A percentile compares a stretch with the other conserved stretches of the same genome.
These are phyloP conservation scores for Grosmannia serpens DNA, from an alignment of 2,329 filamentous ascomycete species.

Conservation along the genomic window DNA sequence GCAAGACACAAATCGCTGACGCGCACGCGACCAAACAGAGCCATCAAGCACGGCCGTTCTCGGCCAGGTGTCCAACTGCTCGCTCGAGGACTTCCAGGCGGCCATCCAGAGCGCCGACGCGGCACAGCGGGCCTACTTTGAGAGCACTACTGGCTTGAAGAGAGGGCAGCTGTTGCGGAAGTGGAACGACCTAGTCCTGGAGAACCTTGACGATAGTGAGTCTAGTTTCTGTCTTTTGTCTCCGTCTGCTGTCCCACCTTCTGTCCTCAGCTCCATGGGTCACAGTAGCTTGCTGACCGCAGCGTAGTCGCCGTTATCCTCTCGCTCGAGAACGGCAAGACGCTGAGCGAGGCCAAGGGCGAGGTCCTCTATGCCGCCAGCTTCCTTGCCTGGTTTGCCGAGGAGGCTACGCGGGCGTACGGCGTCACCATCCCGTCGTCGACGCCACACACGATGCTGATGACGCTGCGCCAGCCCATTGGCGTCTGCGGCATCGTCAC, in stretches of 20 bases:
- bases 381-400: slow-evolving; percentile 53
- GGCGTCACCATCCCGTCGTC: slow-evolving; percentile 51
- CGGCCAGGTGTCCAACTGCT: slow-evolving; percentile 39
- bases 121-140: slow-evolving; percentile 36
- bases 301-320: slow-evolving; percentile 38
- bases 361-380: slow-evolving; percentile 46
- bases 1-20: not conserved
- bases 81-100: slow-evolving; percentile 32
- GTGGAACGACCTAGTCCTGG: slow-evolving; percentile 57
- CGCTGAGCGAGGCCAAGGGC: slow-evolving; percentile 47
- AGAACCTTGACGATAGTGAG: slow-evolving; percentile 47
- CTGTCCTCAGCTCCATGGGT: not conserved
- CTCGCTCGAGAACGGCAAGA: slow-evolving; percentile 61
- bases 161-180: slow-evolving; percentile 39
- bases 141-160: slow-evolving; percentile 31
- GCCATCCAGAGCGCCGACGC: slow-evolving; percentile 36
- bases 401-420: slow-evolving; percentile 44
- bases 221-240: not conserved
- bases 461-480: slow-evolving; percentile 54
- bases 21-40: slow-evolving; percentile 17
- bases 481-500: slow-evolving; percentile 58
- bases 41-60: slow-evolving; percentile 35
- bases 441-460: slow-evolving; percentile 46
- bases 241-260: not conserved
- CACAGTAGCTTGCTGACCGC: not conserved